Evolutionary conservation across 2,329 filamentous ascomycete genomes (phyloP).

Genomic region (Fusarium sp.): DNA sequence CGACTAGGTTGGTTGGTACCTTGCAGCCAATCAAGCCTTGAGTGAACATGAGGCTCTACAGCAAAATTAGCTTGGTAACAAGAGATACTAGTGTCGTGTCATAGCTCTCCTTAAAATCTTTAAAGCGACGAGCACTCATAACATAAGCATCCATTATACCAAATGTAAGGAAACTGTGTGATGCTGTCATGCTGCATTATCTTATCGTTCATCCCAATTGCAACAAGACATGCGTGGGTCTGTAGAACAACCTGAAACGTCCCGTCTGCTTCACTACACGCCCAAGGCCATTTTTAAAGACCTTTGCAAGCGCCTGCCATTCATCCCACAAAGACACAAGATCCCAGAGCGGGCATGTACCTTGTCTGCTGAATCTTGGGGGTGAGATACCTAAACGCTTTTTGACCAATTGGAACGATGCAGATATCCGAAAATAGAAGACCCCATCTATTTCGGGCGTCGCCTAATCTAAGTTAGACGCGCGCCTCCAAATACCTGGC

Average conservation of each 20-base stretch:
- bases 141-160: too few species aligned
- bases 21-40: too few species aligned
- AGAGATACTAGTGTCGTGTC: too few species aligned
- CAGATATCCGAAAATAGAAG: conserved; percentile 36
- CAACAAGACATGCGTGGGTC: background rate
- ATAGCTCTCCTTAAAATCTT: too few species aligned
- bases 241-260: conserved; percentile 36
- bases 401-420: conserved; percentile 19
- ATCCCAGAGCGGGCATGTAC: conserved; percentile 17
- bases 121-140: too few species aligned
- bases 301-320: conserved; percentile 31
- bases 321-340: background rate
- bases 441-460: conserved; percentile 28
- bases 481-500: conserved; percentile 35
- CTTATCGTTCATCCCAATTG: background rate
- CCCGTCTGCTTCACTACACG: conserved; percentile 35
- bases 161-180: too few species aligned
- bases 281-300: conserved; percentile 8
- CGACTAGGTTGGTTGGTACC: too few species aligned
- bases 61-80: too few species aligned
- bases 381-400: conserved; percentile 13
- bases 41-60: too few species aligned
- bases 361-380: conserved; percentile 6
- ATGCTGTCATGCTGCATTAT: background rate
- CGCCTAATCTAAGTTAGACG: conserved; percentile 41